Evolutionary conservation across 495 filamentous ascomycete species (phyloP), one percentile per base, ranked within the genome.

Genomic region (Umbilicaria muhlenbergii): DNA sequence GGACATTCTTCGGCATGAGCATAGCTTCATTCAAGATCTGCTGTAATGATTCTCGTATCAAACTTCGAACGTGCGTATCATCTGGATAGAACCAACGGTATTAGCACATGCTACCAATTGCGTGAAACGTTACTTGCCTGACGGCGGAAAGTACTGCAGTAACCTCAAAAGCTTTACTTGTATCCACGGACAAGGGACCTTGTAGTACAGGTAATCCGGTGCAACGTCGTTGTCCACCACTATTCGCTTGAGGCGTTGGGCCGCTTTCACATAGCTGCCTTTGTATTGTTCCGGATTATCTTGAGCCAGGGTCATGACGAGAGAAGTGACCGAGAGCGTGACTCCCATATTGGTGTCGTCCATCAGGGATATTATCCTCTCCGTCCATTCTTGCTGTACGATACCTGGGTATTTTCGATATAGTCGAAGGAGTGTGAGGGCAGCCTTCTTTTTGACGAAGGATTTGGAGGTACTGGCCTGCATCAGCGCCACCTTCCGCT

Each of bases 361-460:
- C 92, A 99, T 96, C 13, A 99, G 68, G 2, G 89, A 88, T 58
- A 99, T 94, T 53, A 99, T 95, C 36, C 92, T 70, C 59, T 96
- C 92, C 0, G 87, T 82, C 91, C 92, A 99, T 68, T 95, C 86
- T 37, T 81, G 83, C 58, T 94, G 85, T 11, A 99, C 83, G 52
- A 96, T 95, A 42, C 71, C 78, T 0, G 86, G 83, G 52, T 88
- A 80, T 66, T 96, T 99, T 43, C 92, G 81, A 64, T 94, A 99
- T 12, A 99, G 64, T 37, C 92, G 81, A 19, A 99, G 78, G n/a
- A 99, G 68, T 2, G 92, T 99, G 19, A 99, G 69, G 4, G 92
- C 92, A 5, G 92, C 89, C 69, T 99, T 99, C 70, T 99, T 99
- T 68, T 96, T 99, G 24, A 99, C 92, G 43, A 99, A 99, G 1